These are phyloP conservation scores for Suhomyces bolitotheri DNA, from an alignment of 1,139 yeast genomes.

Conservation along the genomic window DNA sequence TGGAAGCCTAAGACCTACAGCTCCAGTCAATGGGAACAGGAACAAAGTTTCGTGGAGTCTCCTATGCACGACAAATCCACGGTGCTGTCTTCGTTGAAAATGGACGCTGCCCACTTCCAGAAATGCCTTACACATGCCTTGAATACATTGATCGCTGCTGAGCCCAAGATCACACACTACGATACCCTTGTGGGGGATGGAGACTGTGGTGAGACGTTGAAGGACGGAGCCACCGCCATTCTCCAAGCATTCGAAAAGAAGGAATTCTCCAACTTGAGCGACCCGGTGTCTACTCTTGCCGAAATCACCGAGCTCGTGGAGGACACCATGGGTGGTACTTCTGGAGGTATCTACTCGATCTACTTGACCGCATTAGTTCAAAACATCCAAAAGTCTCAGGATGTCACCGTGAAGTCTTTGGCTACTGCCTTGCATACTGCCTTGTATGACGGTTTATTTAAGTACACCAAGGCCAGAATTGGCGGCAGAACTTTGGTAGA, in stretches of 20 bases:
- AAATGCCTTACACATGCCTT: constrained; percentile 51
- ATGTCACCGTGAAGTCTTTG: constrained; percentile 20
- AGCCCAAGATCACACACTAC: constrained; percentile 78
- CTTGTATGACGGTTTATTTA: constrained; percentile 58
- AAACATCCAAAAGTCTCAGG: constrained; percentile 35
- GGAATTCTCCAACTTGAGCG: constrained; percentile 44
- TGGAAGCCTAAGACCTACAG: constrained; percentile 58
- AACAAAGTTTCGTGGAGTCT: constrained; percentile 25
- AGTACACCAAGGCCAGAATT: constrained; percentile 81
- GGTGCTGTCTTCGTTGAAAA: constrained; percentile 37
- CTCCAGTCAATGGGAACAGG: constrained; percentile 27
- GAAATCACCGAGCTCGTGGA: constrained; percentile 66
- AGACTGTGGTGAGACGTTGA: constrained; percentile 92
- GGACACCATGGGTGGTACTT: constrained; percentile 93
- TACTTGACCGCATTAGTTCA: constrained; percentile 64
- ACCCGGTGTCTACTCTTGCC: constrained; percentile 51
- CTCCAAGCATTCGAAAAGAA: constrained; percentile 46
- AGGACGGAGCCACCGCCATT: constrained; percentile 77
- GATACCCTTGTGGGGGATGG: constrained; percentile 96
- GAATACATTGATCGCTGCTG: constrained; percentile 50
- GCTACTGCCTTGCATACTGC: constrained; percentile 46
- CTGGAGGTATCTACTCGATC: constrained; percentile 90
- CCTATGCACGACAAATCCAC: constrained; percentile 30
- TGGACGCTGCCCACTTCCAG: constrained; percentile 43
- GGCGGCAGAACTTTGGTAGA: constrained; percentile 93